Percentiles rank a stretch among this genome's conserved stretches.
phyloP scores from a whole-genome alignment of 164 flowering plant genomes.

The Amborella trichopoda region DNA sequence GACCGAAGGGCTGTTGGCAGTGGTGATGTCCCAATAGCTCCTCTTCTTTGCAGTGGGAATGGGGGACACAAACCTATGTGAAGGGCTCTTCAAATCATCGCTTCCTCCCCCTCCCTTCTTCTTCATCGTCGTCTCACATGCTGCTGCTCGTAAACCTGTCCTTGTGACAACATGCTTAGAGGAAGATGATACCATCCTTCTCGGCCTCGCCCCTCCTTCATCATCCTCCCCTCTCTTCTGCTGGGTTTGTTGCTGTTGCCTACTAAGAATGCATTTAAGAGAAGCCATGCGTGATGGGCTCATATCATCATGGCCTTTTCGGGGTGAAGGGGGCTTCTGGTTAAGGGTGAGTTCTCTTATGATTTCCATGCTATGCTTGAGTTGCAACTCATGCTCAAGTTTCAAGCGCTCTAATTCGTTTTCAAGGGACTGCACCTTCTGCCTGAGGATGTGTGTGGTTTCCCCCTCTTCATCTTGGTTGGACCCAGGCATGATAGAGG shows the following conservation, averaged over 20 bases:
- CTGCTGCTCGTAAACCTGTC: conserved; percentile 41
- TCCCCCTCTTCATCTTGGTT: conserved; percentile 42
- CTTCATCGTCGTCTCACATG: conserved; percentile 8
- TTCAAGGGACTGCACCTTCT: conserved; percentile 42
- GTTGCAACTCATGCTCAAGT: conserved; percentile 48
- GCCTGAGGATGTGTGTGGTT: conserved; percentile 31
- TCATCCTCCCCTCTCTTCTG: no score
- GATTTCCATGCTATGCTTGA: conserved; percentile 63
- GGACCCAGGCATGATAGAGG: conserved; percentile 55
- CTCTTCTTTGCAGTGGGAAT: conserved; percentile 72
- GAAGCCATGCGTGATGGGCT: neutral
- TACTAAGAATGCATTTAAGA: no score
- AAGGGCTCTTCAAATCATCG: conserved; percentile 40
- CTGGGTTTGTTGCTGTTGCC: no score
- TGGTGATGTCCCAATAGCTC: conserved; percentile 84
- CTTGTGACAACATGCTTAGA: conserved; percentile 40
- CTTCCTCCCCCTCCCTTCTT: conserved; percentile 1
- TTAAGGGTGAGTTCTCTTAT: conserved; percentile 46
- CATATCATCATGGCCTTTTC: neutral
- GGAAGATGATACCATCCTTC: conserved; percentile 13
- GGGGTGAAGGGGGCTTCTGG: neutral
- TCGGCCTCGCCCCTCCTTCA: conserved; percentile 11
- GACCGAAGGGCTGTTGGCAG: conserved; percentile 72
- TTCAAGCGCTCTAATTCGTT: conserved; percentile 59
- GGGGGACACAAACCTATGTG: conserved; percentile 60